Base-by-base conservation (phyloP, 768 basidiomycete genomes). In the Suillus variegatus region DNA sequence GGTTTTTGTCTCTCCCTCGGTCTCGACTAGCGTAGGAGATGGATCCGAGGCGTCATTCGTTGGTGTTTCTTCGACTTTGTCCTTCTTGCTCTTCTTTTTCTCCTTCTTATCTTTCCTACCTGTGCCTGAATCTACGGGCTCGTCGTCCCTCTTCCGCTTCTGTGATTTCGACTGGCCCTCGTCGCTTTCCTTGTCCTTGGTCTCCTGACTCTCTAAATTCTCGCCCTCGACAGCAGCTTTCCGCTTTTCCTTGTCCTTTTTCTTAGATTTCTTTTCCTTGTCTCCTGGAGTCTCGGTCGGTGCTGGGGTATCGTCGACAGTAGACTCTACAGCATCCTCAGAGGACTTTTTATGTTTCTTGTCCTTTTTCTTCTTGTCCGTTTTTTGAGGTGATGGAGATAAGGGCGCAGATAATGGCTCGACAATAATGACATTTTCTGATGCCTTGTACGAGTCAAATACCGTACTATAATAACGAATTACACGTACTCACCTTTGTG, bases 121-220 rank as follows among this genome's bases (percentile, higher is more conserved):
- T 18, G 52, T 66, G 20, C 65, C 66, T 12, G 60, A 69, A 5
- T 61, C 64, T 3, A 10, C 54, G 7, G 66, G 68, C 8, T 68
- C 40, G 16, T 61, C 55, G 56, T 67, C 63, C 70, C 72, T 75
- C 66, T 74, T 79, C 60, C 78, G 78, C 67, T 80, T 82, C 66
- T 77, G 81, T 46, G 70, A 72, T 66, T 73, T 72, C 4, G 35
- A 40, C 36, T 67, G 69, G 40, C 56, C 64, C 44, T 68, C 55
- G 9, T 38, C 58, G 43, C 44, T 64, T 43, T 65, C 57, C 56
- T 68, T 70, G 43, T 66, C 52, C 3, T 47, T 14, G 55, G 28
- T 41, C 55, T 20, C 20, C 40, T 61, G 60, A 28, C 44, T 47
- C 65, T 80, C 81, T 8, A 70, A 47, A 13, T 36, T 52, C 16